These are phyloP conservation scores for Magnaporthiopsis rhizophila DNA, from an alignment of 2,329 filamentous ascomycete genomes.

Conservation along the genomic window DNA sequence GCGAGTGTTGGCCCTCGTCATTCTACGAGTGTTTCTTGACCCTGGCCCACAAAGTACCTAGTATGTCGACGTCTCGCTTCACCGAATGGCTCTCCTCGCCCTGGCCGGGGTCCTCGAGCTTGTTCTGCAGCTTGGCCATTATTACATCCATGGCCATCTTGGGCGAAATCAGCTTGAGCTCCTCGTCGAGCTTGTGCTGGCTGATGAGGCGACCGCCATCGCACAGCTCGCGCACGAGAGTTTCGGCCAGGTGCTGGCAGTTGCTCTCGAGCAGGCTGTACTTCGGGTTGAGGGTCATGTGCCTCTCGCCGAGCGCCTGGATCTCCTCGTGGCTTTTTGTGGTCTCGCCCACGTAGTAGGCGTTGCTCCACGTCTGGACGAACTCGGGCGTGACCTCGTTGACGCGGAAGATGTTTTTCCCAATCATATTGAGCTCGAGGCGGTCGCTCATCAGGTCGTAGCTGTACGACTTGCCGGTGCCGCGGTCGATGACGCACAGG, in stretches of 20 bases:
- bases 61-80: conserved; percentile 16
- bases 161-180: conserved; percentile 20
- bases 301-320: conserved; percentile 18
- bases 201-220: conserved; percentile 23
- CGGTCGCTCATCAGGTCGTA: conserved; percentile 25
- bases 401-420: conserved; percentile 21
- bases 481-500: conserved; percentile 20
- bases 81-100: conserved; percentile 12
- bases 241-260: conserved; percentile 24
- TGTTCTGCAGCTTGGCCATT: conserved; percentile 18
- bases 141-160: conserved; percentile 23
- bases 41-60: conserved; percentile 14
- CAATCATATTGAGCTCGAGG: conserved; percentile 18
- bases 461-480: conserved; percentile 16
- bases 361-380: conserved; percentile 21
- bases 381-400: conserved; percentile 21
- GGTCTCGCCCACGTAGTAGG: conserved; percentile 24
- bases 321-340: conserved; percentile 22
- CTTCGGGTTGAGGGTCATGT: conserved; percentile 17
- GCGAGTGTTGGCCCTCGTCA: background rate
- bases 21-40: conserved; percentile 4
- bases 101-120: conserved; percentile 17
- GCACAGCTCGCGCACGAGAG: conserved; percentile 22
- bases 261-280: conserved; percentile 24
- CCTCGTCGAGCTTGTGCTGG: conserved; percentile 23